phyloP scores from a whole-genome alignment of 2,329 filamentous ascomycete species.

The Lachnellula arida region DNA sequence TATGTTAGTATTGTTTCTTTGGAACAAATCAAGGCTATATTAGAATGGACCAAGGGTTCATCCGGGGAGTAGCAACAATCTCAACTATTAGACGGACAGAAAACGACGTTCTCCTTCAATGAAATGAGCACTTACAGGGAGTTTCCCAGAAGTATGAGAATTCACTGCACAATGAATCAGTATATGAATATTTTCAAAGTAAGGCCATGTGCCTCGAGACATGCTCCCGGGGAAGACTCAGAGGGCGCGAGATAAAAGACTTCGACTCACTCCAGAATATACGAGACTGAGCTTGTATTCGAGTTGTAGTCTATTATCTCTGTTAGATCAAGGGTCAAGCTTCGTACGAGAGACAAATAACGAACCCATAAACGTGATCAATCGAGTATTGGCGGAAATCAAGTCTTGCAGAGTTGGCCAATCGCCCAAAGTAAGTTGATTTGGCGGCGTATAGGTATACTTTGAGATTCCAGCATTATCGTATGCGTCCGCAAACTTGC shows the following conservation, averaged over 20 bases:
- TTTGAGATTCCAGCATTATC: constrained; percentile 17
- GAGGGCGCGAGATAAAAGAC: too few relatives aligned
- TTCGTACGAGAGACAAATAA: background rate
- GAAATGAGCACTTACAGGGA: constrained; percentile 36
- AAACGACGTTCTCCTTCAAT: too few relatives aligned
- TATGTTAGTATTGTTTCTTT: too few relatives aligned
- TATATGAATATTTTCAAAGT: too few relatives aligned
- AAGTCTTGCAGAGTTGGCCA: constrained; percentile 68
- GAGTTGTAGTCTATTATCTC: constrained; percentile 53
- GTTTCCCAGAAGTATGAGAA: constrained; percentile 70
- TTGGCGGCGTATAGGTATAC: constrained; percentile 28
- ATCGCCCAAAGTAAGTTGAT: constrained; percentile 40
- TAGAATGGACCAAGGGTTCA: too few relatives aligned
- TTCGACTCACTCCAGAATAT: constrained; percentile 46
- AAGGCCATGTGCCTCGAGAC: too few relatives aligned
- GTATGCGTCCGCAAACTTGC: constrained; percentile 44
- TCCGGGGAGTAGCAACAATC: too few relatives aligned
- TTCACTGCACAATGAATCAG: constrained; percentile 33
- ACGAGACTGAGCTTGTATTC: constrained; percentile 48
- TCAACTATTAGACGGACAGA: too few relatives aligned
- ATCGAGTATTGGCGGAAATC: constrained; percentile 56
- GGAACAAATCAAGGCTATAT: too few relatives aligned
- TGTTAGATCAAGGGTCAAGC: background rate
- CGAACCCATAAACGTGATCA: constrained; percentile 67
- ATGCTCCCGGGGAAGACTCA: too few relatives aligned